phyloP scores from a whole-genome alignment of 2,329 filamentous ascomycete genomes.

The Colletotrichum scovillei region DNA sequence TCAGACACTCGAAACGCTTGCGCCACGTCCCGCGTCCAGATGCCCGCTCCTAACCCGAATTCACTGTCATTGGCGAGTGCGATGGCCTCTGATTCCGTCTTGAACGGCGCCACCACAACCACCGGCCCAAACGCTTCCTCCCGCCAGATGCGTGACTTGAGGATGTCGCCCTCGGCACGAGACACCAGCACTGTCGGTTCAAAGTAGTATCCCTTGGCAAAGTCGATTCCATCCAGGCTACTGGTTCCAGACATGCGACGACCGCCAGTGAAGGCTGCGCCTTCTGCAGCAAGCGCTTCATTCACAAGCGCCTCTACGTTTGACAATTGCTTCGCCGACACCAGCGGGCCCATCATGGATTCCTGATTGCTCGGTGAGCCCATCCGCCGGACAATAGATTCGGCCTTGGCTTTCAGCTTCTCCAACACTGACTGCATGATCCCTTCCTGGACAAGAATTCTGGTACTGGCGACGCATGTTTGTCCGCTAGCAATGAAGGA shows the following conservation, averaged over 20 bases:
- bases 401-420: conserved; percentile 72
- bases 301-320: conserved; percentile 75
- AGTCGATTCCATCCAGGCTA: conserved; percentile 60
- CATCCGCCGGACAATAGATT: conserved; percentile 64
- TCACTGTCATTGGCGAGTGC: conserved; percentile 77
- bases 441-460: conserved; percentile 78
- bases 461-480: conserved; percentile 76
- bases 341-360: conserved; percentile 73
- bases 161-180: conserved; percentile 68
- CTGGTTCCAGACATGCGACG: conserved; percentile 59
- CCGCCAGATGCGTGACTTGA: conserved; percentile 77
- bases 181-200: conserved; percentile 77
- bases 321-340: conserved; percentile 71
- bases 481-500: conserved; percentile 67
- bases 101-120: conserved; percentile 80
- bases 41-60: conserved; percentile 81
- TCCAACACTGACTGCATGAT: conserved; percentile 74
- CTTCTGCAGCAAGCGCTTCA: conserved; percentile 68
- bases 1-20: conserved; percentile 80
- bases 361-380: conserved; percentile 66
- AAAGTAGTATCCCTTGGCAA: conserved; percentile 77
- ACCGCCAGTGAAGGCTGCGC: conserved; percentile 57
- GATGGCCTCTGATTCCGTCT: conserved; percentile 77
- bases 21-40: conserved; percentile 81
- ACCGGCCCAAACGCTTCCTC: conserved; percentile 90